Evolutionary conservation across 2,329 filamentous ascomycete species (phyloP), one percentile per base, ranked within the genome.

Genomic region (Pestalotiopsis sp.): DNA sequence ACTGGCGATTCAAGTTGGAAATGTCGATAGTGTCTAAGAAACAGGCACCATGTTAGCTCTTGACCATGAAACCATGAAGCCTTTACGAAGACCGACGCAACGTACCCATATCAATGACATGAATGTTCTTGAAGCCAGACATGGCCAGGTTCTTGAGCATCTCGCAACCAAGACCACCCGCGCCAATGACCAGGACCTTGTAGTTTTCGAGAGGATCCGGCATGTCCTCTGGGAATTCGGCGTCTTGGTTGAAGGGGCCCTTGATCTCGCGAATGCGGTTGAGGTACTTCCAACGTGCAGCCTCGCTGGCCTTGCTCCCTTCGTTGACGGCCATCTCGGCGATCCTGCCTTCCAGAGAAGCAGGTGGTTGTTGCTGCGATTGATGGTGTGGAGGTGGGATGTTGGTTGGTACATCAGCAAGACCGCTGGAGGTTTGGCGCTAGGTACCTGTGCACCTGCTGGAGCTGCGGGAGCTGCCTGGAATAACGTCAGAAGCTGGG

Each of bases 31-130:
- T 99, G 81, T 99, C 94, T 94, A 71, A 73, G 31, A 9, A 40
- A 62, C 25, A 59, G 17, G 9, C 23, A 4, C 14, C 23, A 13
- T 27, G 45, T 52, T n/a, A 52, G 45, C 6, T 52, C 20, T 23
- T 20, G 14, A 12, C 31, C 31, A n/a, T n/a, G 7, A 52, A 52
- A 12, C 45, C 17, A 4, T 23, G 20, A 52, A 52, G 27, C n/a
- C 11, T 12, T 9, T n/a, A 7, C n/a, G 14, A n/a, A 17, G 12
- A 3, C 4, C 11, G 17, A 45, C 36, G 5, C 7, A 5, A 27
- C 68, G 17, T 82, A 92, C 92, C 93, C 96, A 99, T 99, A 82
- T 99, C 96, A 75, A 99, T 98, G 69, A 99, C 96, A 83, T 99
- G 94, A 73, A 99, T 98, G 76, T 97, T 90, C 80, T 93, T 97